A percentile compares a stretch with the other conserved stretches of the same genome.
Conservation (phyloP, 1,139 yeast genomes). For the Debaryomycetaceae sp. region DNA sequence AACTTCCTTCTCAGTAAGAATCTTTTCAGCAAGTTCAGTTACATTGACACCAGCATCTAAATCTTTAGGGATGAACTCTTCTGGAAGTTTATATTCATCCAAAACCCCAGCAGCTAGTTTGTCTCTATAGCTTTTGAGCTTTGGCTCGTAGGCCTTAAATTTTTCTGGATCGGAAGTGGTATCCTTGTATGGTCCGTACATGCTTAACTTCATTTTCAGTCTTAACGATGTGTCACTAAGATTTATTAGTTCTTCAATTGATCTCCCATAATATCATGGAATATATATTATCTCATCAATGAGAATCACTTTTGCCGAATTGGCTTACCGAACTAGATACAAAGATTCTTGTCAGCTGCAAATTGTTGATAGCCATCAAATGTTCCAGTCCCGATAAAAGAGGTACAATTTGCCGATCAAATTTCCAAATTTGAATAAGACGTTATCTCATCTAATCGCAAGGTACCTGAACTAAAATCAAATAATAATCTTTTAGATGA, state of each 20-base stretch:
- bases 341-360: too few species aligned
- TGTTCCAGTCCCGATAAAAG: not conserved
- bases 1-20: slow-evolving; percentile 43
- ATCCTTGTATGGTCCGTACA: slow-evolving; percentile 3
- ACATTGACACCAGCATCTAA: slow-evolving; percentile 35
- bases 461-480: too few species aligned
- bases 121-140: slow-evolving; percentile 37
- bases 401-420: not conserved
- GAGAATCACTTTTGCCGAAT: too few species aligned
- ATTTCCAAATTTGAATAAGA: not conserved
- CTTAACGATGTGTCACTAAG: slow-evolving; percentile 18
- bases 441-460: not conserved
- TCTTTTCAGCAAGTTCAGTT: slow-evolving; percentile 41
- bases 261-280: too few species aligned
- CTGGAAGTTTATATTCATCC: slow-evolving; percentile 37
- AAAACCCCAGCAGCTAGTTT: slow-evolving; percentile 38
- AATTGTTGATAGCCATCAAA: too few species aligned
- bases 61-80: slow-evolving; percentile 24
- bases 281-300: too few species aligned
- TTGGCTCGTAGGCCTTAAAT: slow-evolving; percentile 4
- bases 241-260: too few species aligned
- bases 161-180: slow-evolving; percentile 1
- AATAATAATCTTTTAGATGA: too few species aligned
- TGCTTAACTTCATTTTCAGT: slow-evolving; percentile 19
- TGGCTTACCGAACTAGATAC: too few species aligned